Evolutionary conservation across 257 asterid genomes (phyloP), one percentile per base, ranked within the genome.

Genomic region (Avicennia marina): DNA sequence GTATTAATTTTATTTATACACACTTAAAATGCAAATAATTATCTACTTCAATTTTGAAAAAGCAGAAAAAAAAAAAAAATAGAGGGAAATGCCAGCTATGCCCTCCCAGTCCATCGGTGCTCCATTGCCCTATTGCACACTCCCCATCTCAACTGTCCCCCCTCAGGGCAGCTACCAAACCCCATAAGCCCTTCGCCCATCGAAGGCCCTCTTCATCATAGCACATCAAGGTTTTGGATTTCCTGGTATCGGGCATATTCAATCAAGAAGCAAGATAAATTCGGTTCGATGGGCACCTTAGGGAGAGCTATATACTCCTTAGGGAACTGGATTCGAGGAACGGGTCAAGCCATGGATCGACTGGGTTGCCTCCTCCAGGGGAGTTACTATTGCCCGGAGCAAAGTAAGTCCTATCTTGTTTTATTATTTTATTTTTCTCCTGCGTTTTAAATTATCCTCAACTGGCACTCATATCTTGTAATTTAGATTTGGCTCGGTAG

Each of bases 281-380:
- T 59, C 7, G n/a, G 27, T 53, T 60, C 24, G 69, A 86, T 89
- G 95, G 97, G 97, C 18, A 81, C 44, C 64, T 65, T 81, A 34
- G 95, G 95, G 40, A 76, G 75, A 76, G 94, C 83, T 36, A 70
- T 86, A 1, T 86, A 83, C 75, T 75, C 81, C 20, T 60, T 89
- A 20, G 97, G 95, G 8, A 53, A 53, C 32, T 79, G 74, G 85
- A 82, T 89, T 75, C 85, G 95, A 11, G 76, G 42, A 25, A 75
- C 88, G 24, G 97, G 97, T 49, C 87, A 84, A 73, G 82, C 94
- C 64, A 61, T 89, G 59, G 94, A 86, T 86, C 93, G 93, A 25
- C 67, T 86, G 19, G 97, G 97, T 33, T 78, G 70, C 65, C 75
- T 62, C 44, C 74, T 81, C 18, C 97, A 89, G 68, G 94, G 93